Evolutionary conservation across 2,329 filamentous ascomycete species (phyloP), one percentile per base, ranked within the genome.

Genomic region (Alternaria postmessia): DNA sequence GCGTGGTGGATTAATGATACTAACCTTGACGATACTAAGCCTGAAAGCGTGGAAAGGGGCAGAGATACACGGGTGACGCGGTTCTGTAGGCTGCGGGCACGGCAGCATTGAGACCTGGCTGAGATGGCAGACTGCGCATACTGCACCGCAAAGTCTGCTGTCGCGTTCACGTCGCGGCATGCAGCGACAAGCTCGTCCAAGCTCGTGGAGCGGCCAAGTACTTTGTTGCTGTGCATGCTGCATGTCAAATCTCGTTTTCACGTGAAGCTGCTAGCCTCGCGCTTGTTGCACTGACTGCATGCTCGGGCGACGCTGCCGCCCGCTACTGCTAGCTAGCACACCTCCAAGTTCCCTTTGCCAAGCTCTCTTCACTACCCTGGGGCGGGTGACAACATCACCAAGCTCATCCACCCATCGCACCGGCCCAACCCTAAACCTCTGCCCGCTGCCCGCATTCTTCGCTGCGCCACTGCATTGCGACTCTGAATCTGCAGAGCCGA

Each of bases 391-490:
- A 54, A 47, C 38, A 51, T 53, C 62, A 56, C 51, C 55, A 52
- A 49, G 36, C 54, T 51, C 59, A 48, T 46, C 59, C 34, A 44
- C 22, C 54, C 64, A 60, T 60, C 62, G 30, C 54, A 48, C 20
- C 59, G 16, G 49, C 43, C 49, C 52, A 49, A 26, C 26, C 41
- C 34, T 38, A 54, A 43, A 26, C 58, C 67, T 34, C 57, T 61
- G 56, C 62, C 63, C 55, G 63, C 63, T 56, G 51, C 55, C 43
- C 54, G 49, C 65, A 51, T 36, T 59, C 62, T 56, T 52, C 46
- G 20, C 57, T 39, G 44, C 57, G 51, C 43, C 26, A 46, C 58
- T 49, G 53, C 24, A 41, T 51, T 34, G 8, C 38, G 16, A 43
- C 28, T n/a, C 20, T 36, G 30, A 34, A 32, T 12, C 48, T 42